Percentiles rank a stretch among this genome's conserved stretches.
These are phyloP conservation scores for Earliella scabrosa DNA, from an alignment of 1,284 basidiomycete genomes.

Conservation along the genomic window DNA sequence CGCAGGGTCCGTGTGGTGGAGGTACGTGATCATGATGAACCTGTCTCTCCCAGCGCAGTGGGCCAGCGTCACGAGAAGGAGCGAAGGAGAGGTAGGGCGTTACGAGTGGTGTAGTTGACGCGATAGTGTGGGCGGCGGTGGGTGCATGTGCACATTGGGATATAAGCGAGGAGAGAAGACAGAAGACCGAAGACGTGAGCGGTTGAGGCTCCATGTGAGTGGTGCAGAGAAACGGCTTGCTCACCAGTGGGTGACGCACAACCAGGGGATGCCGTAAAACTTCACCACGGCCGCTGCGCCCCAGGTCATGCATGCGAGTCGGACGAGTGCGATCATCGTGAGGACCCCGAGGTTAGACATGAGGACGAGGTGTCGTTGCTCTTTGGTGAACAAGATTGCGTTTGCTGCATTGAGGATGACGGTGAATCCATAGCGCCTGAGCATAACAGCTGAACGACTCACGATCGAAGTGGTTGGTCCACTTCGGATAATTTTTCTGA, in stretches of 20 bases:
- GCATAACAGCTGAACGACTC: conserved; percentile 25
- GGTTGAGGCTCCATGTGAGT: too few relatives aligned
- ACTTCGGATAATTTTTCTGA: conserved; percentile 68
- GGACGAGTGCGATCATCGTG: conserved; percentile 48
- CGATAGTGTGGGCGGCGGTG: background rate
- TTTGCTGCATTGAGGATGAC: conserved; percentile 47
- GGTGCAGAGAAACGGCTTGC: conserved; percentile 3
- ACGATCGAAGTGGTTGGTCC: conserved; percentile 67
- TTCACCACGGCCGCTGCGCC: conserved; percentile 49
- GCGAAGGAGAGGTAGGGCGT: background rate
- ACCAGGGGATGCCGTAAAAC: conserved; percentile 62
- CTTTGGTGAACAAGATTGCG: conserved; percentile 56
- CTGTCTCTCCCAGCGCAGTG: conserved; percentile 11
- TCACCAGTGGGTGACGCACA: conserved; percentile 59
- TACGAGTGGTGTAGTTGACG: too few relatives aligned
- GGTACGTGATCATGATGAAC: conserved; percentile 46
- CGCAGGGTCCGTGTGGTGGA: conserved; percentile 45
- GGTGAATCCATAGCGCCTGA: background rate
- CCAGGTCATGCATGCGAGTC: conserved; percentile 35
- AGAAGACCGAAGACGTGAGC: too few relatives aligned
- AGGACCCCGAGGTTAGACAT: conserved; percentile 59
- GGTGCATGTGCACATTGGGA: conserved; percentile 28
- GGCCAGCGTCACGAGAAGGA: background rate
- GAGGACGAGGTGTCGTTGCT: conserved; percentile 54
- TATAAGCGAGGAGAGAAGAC: too few relatives aligned